A percentile compares a stretch with the other conserved stretches of the same genome.
phyloP scores from a whole-genome alignment of 169 alveolate genomes.

The Perkinsus olseni region DNA sequence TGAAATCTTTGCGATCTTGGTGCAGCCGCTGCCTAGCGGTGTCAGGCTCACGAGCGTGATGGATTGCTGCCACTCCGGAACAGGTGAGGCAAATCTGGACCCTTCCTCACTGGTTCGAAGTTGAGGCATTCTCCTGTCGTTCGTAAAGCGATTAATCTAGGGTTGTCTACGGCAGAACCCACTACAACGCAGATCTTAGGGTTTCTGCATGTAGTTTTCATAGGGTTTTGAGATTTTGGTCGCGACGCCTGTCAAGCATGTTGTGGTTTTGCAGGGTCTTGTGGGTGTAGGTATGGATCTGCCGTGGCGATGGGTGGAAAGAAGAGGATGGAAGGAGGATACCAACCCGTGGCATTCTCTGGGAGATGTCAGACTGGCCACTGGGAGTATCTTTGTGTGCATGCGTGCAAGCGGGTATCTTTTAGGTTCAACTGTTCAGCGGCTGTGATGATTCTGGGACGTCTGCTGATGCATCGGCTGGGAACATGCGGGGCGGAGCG shows the following conservation, averaged over 20 bases:
- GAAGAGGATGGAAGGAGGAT: not conserved
- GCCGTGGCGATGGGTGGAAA: not conserved
- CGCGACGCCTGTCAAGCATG: too few species aligned
- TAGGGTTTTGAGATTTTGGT: too few species aligned
- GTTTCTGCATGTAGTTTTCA: too few species aligned
- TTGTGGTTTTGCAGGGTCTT: not conserved
- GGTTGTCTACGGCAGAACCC: too few species aligned
- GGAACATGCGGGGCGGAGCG: not conserved
- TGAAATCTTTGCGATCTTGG: conserved; percentile 21
- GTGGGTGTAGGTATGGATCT: not conserved
- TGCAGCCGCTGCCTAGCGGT: conserved; percentile 31
- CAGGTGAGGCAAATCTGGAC: conserved; percentile 5
- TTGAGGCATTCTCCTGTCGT: too few species aligned
- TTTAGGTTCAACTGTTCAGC: not conserved
- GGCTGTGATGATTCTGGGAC: not conserved
- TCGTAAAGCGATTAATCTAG: too few species aligned
- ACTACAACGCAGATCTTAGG: too few species aligned
- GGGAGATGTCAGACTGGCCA: not conserved
- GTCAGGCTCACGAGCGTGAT: conserved; percentile 21
- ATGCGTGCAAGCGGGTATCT: not conserved
- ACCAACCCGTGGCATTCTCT: not conserved
- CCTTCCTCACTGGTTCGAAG: not conserved
- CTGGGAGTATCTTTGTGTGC: not conserved
- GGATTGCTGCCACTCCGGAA: conserved; percentile 31
- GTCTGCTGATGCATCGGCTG: not conserved